Conservation (phyloP, 2,329 filamentous ascomycete genomes). For the Bipolaris bicolor region DNA sequence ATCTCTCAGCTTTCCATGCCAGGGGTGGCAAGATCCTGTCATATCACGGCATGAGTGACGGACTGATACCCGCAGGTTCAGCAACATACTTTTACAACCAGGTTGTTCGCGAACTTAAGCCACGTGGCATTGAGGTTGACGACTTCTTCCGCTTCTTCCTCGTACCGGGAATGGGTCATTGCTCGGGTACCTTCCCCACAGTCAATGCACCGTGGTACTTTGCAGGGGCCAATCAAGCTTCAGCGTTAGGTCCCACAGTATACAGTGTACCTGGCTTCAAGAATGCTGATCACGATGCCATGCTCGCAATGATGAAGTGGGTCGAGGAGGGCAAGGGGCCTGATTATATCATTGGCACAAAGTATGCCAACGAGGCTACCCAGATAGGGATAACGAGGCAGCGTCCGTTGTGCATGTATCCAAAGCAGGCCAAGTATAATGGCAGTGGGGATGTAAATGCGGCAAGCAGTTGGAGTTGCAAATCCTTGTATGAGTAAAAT, state of each 20-base stretch:
- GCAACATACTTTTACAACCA: conserved; percentile 60
- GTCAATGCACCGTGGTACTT: conserved; percentile 56
- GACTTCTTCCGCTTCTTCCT: conserved; percentile 54
- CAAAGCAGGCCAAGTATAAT: conserved; percentile 38
- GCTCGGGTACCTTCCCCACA: conserved; percentile 39
- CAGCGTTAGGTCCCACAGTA: conserved; percentile 19
- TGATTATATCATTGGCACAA: conserved; percentile 43
- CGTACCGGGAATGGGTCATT: conserved; percentile 55
- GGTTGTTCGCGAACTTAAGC: conserved; percentile 48
- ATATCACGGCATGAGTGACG: conserved; percentile 55
- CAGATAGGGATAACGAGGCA: conserved; percentile 34
- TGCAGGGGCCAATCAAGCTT: conserved; percentile 38
- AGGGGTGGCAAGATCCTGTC: conserved; percentile 51
- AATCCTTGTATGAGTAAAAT: conserved; percentile 1
- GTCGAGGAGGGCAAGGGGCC: conserved; percentile 51
- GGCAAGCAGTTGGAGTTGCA: conserved; percentile 39
- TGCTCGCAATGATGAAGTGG: conserved; percentile 56
- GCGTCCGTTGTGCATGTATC: conserved; percentile 45
- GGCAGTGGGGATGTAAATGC: conserved; percentile 36
- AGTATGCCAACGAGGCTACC: conserved; percentile 34
- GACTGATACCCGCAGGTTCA: conserved; percentile 57
- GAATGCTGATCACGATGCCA: conserved; percentile 52
- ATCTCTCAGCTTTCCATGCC: conserved; percentile 54
- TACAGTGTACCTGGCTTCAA: conserved; percentile 38
- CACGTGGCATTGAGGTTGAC: conserved; percentile 45